Conservation (phyloP, 2,329 filamentous ascomycete genomes). For the Fusarium phyllophilum region DNA sequence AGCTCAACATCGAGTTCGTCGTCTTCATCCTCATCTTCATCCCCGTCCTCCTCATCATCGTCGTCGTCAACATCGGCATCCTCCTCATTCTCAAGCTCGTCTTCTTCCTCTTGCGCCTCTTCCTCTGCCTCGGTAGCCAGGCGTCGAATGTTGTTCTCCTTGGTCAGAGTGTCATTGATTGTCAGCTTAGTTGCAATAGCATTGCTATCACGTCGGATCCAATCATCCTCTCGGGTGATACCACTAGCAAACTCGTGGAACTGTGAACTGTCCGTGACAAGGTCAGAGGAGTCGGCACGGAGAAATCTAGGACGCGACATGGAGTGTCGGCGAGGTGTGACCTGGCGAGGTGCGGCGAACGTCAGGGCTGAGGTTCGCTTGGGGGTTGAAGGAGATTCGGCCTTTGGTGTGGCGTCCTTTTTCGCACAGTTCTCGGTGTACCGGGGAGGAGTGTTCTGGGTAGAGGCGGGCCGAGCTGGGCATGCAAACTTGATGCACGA, state of each 20-base stretch:
- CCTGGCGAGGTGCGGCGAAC: conserved; percentile 41
- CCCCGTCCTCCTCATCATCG: conserved; percentile 63
- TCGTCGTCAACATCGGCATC: conserved; percentile 85
- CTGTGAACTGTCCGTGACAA: conserved; percentile 65
- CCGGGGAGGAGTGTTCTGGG: conserved; percentile 52
- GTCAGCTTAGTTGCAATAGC: conserved; percentile 78
- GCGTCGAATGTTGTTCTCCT: conserved; percentile 88
- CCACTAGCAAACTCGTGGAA: conserved; percentile 96
- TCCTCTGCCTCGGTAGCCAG: conserved; percentile 91
- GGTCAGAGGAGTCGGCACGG: conserved; percentile 60
- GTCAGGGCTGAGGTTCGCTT: conserved; percentile 42
- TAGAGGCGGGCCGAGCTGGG: conserved; percentile 61
- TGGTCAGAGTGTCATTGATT: conserved; percentile 86
- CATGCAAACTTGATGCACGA: conserved; percentile 82
- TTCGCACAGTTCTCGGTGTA: conserved; percentile 21
- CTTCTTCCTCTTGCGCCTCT: conserved; percentile 80
- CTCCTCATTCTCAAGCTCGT: conserved; percentile 76
- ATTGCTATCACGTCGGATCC: conserved; percentile 78
- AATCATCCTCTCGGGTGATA: conserved; percentile 84
- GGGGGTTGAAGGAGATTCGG: conserved; percentile 47
- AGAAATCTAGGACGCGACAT: conserved; percentile 57
- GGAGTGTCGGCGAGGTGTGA: conserved; percentile 38
- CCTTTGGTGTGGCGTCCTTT: conserved; percentile 26
- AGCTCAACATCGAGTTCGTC: conserved; percentile 61
- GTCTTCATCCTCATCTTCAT: conserved; percentile 58